These are phyloP conservation scores for Phalaenopsis aphrodite DNA, from an alignment of 106 monocot genomes.

Conservation along the genomic window DNA sequence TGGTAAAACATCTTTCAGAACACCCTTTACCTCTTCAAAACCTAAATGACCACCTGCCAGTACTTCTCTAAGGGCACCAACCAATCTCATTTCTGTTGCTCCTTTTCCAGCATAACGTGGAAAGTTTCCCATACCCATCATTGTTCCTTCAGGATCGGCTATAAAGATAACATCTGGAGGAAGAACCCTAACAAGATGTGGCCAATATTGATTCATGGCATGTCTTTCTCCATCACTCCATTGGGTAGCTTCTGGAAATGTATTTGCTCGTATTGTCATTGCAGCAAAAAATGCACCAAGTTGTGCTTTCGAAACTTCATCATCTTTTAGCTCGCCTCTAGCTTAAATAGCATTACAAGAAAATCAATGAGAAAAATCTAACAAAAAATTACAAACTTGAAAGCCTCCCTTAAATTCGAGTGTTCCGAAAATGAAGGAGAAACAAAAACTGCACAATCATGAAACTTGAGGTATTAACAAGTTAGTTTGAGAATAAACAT, in stretches of 20 bases:
- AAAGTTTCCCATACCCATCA: conserved; percentile 53
- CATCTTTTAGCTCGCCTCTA: conserved; percentile 86
- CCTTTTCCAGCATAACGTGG: conserved; percentile 53
- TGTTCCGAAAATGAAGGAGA: not conserved
- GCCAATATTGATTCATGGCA: conserved; percentile 74
- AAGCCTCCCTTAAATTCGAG: not conserved
- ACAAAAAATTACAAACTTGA: not conserved
- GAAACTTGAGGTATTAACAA: not conserved
- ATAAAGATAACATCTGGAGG: conserved; percentile 79
- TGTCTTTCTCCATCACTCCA: conserved; percentile 85
- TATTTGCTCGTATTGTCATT: conserved; percentile 91
- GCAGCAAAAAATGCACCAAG: conserved; percentile 95
- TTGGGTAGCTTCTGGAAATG: conserved; percentile 87
- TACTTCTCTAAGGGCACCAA: conserved; percentile 92
- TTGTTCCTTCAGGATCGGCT: conserved; percentile 92
- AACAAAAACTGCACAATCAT: not conserved
- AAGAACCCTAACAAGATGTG: conserved; percentile 61
- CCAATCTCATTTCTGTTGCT: conserved; percentile 78
- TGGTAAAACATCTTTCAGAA: conserved; percentile 74
- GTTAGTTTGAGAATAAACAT: too few relatives aligned
- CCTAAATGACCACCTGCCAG: conserved; percentile 94
- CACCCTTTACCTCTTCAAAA: conserved; percentile 84
- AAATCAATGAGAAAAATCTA: not conserved
- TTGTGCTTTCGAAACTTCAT: conserved; percentile 78
- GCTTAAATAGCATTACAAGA: conserved; percentile 26